A percentile compares a stretch with the other conserved stretches of the same genome.
These are phyloP conservation scores for Aegilops bicornis DNA, from an alignment of 176 grass and related monocot genomes.

Conservation along the genomic window DNA sequence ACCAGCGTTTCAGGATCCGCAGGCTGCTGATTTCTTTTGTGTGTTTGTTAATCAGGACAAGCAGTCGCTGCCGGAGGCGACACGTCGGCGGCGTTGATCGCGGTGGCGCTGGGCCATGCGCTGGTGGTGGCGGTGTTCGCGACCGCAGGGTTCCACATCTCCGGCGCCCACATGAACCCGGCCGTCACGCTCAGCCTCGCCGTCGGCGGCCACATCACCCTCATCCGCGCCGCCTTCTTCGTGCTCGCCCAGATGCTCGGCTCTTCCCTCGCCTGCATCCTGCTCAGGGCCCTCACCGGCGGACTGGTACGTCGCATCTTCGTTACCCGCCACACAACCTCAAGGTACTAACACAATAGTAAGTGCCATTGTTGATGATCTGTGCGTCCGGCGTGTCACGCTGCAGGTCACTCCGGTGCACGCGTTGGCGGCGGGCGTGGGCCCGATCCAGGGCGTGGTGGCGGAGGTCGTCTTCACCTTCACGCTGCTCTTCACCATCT, in stretches of 20 bases:
- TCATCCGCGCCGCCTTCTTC: constrained; percentile 73
- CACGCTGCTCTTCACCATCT: constrained; percentile 70
- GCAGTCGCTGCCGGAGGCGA: not conserved
- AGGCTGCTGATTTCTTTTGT: not conserved
- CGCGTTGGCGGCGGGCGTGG: constrained; percentile 58
- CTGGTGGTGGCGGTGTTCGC: constrained; percentile 77
- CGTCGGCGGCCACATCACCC: constrained; percentile 67
- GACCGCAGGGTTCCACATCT: constrained; percentile 79
- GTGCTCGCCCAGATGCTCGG: constrained; percentile 66
- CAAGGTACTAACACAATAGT: not conserved
- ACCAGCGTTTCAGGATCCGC: not conserved
- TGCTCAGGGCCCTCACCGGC: constrained; percentile 75
- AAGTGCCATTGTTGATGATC: not conserved
- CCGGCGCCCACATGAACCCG: constrained; percentile 83
- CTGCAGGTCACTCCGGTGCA: constrained; percentile 61
- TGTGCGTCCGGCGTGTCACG: not conserved
- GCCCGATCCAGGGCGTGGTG: constrained; percentile 52
- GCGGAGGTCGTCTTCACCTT: constrained; percentile 85
- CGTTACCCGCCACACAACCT: not conserved
- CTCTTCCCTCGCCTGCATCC: constrained; percentile 64
- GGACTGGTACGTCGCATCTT: constrained; percentile 11
- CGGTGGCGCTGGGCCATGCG: constrained; percentile 68
- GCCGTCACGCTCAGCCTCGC: constrained; percentile 81
- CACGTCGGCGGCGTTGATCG: constrained; percentile 50
- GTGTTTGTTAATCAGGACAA: not conserved